Evolutionary conservation across 257 asterid species (phyloP).

Genomic region (Solanum arcanum): DNA sequence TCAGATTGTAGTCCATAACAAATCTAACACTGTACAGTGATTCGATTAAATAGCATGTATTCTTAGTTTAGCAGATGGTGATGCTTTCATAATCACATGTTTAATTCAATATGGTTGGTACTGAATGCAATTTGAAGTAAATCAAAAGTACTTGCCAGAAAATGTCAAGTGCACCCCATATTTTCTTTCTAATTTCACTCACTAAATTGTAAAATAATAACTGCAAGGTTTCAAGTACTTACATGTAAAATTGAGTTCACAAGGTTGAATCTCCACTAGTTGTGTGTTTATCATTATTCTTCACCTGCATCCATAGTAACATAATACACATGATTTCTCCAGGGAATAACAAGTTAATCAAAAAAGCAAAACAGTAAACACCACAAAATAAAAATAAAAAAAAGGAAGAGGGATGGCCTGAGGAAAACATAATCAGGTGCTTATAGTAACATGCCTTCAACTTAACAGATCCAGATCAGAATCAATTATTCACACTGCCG

Average conservation of each 20-base stretch:
- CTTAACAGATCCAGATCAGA: neutral
- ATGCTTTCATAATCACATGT: neutral
- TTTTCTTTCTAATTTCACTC: neutral
- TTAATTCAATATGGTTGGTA: neutral
- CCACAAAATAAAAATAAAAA: neutral
- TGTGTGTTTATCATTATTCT: constrained; percentile 33
- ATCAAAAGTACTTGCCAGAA: neutral
- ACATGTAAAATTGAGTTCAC: constrained; percentile 68
- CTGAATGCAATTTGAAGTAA: neutral
- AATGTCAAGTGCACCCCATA: neutral
- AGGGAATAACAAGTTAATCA: neutral
- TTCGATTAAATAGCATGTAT: neutral
- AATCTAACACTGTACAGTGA: neutral
- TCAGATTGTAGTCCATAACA: neutral
- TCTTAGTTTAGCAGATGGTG: neutral
- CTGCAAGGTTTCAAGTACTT: constrained; percentile 12
- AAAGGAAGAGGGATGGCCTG: neutral
- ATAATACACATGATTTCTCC: neutral
- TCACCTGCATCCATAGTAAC: constrained; percentile 24
- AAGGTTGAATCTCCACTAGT: constrained; percentile 64
- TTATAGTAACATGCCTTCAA: neutral
- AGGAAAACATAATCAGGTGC: neutral
- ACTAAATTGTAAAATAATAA: neutral
- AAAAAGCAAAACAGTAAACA: neutral
- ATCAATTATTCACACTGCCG: neutral